A percentile compares a stretch with the other conserved stretches of the same genome.
phyloP scores from a whole-genome alignment of 1,284 basidiomycete genomes.

The Trichosporon inkin region DNA sequence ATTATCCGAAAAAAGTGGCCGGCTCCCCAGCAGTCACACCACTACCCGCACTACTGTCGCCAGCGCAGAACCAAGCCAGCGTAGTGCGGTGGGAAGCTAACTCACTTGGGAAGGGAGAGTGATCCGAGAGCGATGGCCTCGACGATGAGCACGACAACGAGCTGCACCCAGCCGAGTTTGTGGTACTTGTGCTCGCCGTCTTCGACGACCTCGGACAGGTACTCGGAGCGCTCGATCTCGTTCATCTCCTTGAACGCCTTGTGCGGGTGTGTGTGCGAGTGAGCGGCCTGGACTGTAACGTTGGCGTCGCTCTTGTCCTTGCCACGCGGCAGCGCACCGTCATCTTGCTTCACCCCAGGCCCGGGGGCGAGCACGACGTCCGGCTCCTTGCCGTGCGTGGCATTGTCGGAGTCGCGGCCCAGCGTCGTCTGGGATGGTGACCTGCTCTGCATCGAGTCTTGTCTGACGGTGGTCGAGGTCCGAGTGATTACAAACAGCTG shows the following conservation, averaged over 20 bases:
- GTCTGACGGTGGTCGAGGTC: neutral
- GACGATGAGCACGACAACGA: conserved; percentile 20
- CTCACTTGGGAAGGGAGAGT: conserved; percentile 20
- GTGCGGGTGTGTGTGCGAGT: neutral
- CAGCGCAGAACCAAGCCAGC: neutral
- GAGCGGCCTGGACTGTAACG: neutral
- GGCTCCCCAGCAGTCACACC: neutral
- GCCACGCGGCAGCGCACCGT: neutral
- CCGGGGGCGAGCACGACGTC: neutral
- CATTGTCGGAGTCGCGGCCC: neutral
- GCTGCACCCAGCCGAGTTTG: conserved; percentile 22
- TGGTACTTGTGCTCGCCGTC: conserved; percentile 21
- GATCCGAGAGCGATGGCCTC: conserved; percentile 20
- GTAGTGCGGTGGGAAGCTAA: neutral
- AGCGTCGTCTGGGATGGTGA: neutral
- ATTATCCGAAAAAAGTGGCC: neutral
- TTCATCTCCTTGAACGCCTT: conserved; percentile 11
- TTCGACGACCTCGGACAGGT: conserved; percentile 10
- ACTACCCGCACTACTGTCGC: neutral
- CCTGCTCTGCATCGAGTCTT: neutral
- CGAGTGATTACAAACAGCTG: too few relatives aligned
- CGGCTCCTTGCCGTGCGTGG: neutral
- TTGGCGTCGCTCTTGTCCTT: conserved; percentile 1
- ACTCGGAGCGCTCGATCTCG: conserved; percentile 18
- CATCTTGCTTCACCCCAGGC: neutral